phyloP scores from a whole-genome alignment of 306 rosid species.

The Coriaria nepalensis region DNA sequence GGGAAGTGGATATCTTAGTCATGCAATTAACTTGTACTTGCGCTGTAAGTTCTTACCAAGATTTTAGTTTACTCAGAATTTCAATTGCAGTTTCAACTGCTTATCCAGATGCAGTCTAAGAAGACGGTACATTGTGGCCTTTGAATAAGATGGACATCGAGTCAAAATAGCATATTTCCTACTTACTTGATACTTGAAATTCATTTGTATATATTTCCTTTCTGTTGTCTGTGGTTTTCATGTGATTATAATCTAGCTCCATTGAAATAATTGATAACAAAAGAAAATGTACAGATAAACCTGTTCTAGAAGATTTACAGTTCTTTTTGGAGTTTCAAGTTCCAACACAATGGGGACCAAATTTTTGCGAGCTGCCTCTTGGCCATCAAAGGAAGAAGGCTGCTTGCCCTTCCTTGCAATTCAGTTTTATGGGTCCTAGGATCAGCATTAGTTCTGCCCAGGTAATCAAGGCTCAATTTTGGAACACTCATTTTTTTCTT shows the following conservation, averaged over 20 bases:
- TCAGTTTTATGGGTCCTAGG: conserved; percentile 68
- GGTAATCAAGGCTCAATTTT: conserved; percentile 25
- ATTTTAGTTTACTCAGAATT: too few species aligned
- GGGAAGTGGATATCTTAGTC: conserved; percentile 97
- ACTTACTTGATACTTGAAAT: too few species aligned
- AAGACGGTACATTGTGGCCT: background rate
- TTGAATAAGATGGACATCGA: background rate
- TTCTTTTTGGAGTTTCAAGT: conserved; percentile 94
- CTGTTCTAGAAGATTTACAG: conserved; percentile 62
- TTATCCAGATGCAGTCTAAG: too few species aligned
- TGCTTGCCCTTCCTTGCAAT: conserved; percentile 57
- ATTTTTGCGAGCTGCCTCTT: conserved; percentile 88
- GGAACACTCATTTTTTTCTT: background rate
- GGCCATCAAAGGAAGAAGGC: conserved; percentile 56
- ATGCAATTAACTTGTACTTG: conserved; percentile 88
- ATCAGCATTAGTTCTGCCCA: conserved; percentile 47
- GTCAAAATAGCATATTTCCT: too few species aligned
- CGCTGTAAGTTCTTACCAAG: conserved; percentile 51
- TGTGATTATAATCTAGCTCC: too few species aligned
- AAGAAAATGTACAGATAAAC: conserved; percentile 48
- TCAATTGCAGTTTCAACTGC: too few species aligned
- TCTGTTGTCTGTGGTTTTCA: too few species aligned
- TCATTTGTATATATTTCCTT: too few species aligned
- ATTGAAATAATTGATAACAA: too few species aligned
- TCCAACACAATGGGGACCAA: conserved; percentile 98